Evolutionary conservation across 768 basidiomycete genomes (phyloP).

Genomic region (Rhizopogon salebrosus): DNA sequence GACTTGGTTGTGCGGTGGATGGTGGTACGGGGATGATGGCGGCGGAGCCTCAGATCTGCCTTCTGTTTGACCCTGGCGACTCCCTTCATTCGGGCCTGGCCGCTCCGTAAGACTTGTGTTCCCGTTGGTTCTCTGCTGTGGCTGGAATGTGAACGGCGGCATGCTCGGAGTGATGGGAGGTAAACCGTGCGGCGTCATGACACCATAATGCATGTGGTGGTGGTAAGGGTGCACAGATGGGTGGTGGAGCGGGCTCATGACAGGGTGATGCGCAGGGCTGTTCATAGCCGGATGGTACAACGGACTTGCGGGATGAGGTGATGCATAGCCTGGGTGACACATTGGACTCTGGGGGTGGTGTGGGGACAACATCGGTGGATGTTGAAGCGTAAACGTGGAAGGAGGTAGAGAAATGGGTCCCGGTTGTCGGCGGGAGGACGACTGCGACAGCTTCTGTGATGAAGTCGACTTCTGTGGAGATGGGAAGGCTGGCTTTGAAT

Average conservation of each 20-base stretch:
- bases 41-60: constrained; percentile 5
- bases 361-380: constrained; percentile 27
- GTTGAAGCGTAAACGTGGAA: constrained; percentile 39
- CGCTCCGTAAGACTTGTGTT: not conserved
- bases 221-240: constrained; percentile 25
- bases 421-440: constrained; percentile 47
- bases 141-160: constrained; percentile 88
- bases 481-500: constrained; percentile 15
- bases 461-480: not conserved
- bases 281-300: constrained; percentile 35
- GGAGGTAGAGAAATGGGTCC: constrained; percentile 68
- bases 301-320: constrained; percentile 25
- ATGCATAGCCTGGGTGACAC: constrained; percentile 31
- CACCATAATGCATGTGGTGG: constrained; percentile 22
- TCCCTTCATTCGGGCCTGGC: constrained; percentile 4
- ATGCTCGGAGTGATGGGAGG: constrained; percentile 95
- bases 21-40: constrained; percentile 5
- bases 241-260: constrained; percentile 12
- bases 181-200: constrained; percentile 73
- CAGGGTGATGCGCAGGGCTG: constrained; percentile 26
- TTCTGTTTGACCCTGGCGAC: not conserved
- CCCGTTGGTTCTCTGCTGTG: constrained; percentile 25
- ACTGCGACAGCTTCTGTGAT: constrained; percentile 11
- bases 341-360: constrained; percentile 35
- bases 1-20: constrained; percentile 14